phyloP scores from a whole-genome alignment of 2,329 filamentous ascomycete species.

The Gremmenia infestans region DNA sequence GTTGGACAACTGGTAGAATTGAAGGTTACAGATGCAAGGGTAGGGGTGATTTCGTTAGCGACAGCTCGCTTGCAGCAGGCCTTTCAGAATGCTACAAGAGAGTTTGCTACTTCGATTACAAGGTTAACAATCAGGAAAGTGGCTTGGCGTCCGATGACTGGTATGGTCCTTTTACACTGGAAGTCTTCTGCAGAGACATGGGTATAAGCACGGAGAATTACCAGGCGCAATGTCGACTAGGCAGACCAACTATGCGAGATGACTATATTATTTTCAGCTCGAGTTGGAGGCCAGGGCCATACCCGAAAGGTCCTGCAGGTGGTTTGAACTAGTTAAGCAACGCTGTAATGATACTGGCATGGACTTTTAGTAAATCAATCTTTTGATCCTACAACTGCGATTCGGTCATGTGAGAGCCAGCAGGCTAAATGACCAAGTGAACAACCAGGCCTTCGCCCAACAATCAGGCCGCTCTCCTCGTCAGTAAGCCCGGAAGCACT shows the following conservation, averaged over 20 bases:
- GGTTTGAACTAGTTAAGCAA: no score
- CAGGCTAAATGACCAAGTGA: no score
- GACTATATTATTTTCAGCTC: not conserved
- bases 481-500: not conserved
- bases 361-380: no score
- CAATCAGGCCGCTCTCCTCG: not conserved
- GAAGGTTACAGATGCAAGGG: not conserved
- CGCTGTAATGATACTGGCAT: no score
- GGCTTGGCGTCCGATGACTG: not conserved
- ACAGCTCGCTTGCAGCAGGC: not conserved
- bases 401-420: no score
- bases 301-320: not conserved
- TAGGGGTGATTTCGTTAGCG: not conserved
- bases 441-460: no score
- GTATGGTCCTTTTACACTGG: not conserved
- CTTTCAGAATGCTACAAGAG: not conserved
- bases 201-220: not conserved
- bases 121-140: not conserved
- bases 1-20: not conserved
- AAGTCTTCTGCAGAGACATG: no score
- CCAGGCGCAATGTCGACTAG: not conserved
- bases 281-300: not conserved
- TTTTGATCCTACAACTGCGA: no score
- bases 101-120: not conserved
- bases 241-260: not conserved